Conservation (phyloP, 805 yeast species). For the Candida patagonica region DNA sequence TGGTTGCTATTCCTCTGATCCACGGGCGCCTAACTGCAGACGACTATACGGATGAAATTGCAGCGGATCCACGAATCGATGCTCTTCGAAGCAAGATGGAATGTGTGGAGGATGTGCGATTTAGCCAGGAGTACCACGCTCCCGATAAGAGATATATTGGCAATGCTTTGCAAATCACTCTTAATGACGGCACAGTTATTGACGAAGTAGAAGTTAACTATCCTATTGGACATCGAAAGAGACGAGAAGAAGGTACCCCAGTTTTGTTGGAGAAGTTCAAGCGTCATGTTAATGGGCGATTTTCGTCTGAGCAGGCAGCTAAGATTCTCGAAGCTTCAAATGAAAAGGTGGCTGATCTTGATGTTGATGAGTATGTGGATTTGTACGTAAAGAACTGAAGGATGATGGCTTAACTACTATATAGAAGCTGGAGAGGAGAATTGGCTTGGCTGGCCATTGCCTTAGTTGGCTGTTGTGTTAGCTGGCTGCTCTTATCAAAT, state of each 20-base stretch:
- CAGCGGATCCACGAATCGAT: conserved; percentile 45
- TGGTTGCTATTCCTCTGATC: conserved; percentile 50
- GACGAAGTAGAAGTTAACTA: conserved; percentile 46
- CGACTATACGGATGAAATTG: conserved; percentile 44
- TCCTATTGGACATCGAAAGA: conserved; percentile 50
- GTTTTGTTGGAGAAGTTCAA: conserved; percentile 42
- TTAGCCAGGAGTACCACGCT: conserved; percentile 44
- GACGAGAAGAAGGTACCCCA: conserved; percentile 54
- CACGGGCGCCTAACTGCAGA: conserved; percentile 49
- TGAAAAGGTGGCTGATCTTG: conserved; percentile 31
- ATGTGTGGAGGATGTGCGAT: conserved; percentile 42
- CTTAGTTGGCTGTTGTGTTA: too few relatives aligned
- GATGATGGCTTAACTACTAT: too few relatives aligned
- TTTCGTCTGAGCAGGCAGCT: conserved; percentile 31
- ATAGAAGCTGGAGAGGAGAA: too few relatives aligned
- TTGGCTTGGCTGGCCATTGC: too few relatives aligned
- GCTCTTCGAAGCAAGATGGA: conserved; percentile 44
- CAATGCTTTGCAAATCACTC: conserved; percentile 41
- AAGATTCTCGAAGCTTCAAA: conserved; percentile 30
- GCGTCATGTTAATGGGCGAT: conserved; percentile 41
- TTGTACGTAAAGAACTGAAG: conserved; percentile 29
- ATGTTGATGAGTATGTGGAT: conserved; percentile 41
- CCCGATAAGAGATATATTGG: conserved; percentile 51
- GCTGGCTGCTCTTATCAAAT: too few relatives aligned
- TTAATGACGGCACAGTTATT: conserved; percentile 44